Percentiles rank a stretch among this genome's conserved stretches.
Conservation (phyloP, 2,329 filamentous ascomycete species). For the Apiospora aurea region DNA sequence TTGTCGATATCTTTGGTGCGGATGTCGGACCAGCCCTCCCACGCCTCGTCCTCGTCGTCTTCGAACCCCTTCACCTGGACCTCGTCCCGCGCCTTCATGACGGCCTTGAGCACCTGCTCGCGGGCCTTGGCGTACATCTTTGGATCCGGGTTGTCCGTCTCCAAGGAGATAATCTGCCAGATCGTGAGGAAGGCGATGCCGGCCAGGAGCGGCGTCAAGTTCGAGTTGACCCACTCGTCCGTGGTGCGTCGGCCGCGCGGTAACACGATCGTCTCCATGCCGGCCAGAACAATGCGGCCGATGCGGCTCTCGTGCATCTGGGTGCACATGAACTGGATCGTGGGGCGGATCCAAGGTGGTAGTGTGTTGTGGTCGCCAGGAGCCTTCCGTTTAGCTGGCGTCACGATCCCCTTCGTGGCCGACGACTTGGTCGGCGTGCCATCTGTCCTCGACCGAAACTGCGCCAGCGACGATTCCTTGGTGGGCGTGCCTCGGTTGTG, state of each 20-base stretch:
- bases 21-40: slow-evolving; percentile 60
- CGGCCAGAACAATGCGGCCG: slow-evolving; percentile 77
- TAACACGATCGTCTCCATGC: slow-evolving; percentile 65
- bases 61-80: slow-evolving; percentile 44
- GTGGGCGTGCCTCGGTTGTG: slow-evolving; percentile 54
- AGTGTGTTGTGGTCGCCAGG: slow-evolving; percentile 43
- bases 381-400: slow-evolving; percentile 41
- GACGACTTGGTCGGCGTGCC: slow-evolving; percentile 54
- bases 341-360: slow-evolving; percentile 74
- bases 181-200: slow-evolving; percentile 68
- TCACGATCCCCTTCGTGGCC: slow-evolving; percentile 33
- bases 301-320: slow-evolving; percentile 67
- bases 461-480: slow-evolving; percentile 53
- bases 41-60: slow-evolving; percentile 57
- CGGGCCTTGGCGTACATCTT: slow-evolving; percentile 55
- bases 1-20: slow-evolving; percentile 64
- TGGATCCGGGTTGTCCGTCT: slow-evolving; percentile 48
- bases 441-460: slow-evolving; percentile 49
- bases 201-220: slow-evolving; percentile 63
- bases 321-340: slow-evolving; percentile 70
- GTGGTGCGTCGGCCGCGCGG: slow-evolving; percentile 52
- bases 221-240: slow-evolving; percentile 56
- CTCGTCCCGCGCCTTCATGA: slow-evolving; percentile 50
- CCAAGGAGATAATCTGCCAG: slow-evolving; percentile 53
- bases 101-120: slow-evolving; percentile 54